Evolutionary conservation across 1,284 basidiomycete genomes (phyloP).

Genomic region (Austropuccinia psidii): DNA sequence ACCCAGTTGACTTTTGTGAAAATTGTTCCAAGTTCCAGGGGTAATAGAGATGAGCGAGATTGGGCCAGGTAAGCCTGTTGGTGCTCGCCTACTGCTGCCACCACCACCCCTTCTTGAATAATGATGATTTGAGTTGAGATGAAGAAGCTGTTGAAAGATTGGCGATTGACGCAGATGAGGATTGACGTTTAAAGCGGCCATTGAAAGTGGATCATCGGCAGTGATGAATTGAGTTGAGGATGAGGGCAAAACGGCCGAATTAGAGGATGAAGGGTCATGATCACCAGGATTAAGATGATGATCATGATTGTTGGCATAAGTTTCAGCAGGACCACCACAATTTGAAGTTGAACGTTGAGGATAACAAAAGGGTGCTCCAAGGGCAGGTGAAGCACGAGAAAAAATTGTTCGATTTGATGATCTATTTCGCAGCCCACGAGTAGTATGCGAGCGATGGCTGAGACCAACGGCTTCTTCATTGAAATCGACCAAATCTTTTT

Average conservation of each 20-base stretch:
- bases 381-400: constrained; percentile 21
- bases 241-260: not conserved
- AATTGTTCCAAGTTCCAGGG: constrained; percentile 36
- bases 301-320: constrained; percentile 4
- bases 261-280: constrained; percentile 2
- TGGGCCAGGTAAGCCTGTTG: constrained; percentile 21
- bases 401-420: constrained; percentile 26
- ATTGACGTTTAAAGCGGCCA: constrained; percentile 33
- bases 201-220: constrained; percentile 34
- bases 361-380: not conserved
- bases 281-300: constrained; percentile 14
- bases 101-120: constrained; percentile 12
- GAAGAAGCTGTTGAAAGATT: constrained; percentile 34
- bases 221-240: constrained; percentile 16
- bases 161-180: constrained; percentile 35
- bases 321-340: not conserved
- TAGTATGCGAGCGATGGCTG: constrained; percentile 27
- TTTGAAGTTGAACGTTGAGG: not conserved
- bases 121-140: constrained; percentile 1
- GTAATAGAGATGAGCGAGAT: constrained; percentile 30
- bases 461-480: constrained; percentile 33
- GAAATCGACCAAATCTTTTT: constrained; percentile 49
- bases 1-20: constrained; percentile 34
- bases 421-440: constrained; percentile 32
- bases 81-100: constrained; percentile 20